Evolutionary conservation across 257 asterid species (phyloP).

Genomic region (Gynochthodes officinalis): DNA sequence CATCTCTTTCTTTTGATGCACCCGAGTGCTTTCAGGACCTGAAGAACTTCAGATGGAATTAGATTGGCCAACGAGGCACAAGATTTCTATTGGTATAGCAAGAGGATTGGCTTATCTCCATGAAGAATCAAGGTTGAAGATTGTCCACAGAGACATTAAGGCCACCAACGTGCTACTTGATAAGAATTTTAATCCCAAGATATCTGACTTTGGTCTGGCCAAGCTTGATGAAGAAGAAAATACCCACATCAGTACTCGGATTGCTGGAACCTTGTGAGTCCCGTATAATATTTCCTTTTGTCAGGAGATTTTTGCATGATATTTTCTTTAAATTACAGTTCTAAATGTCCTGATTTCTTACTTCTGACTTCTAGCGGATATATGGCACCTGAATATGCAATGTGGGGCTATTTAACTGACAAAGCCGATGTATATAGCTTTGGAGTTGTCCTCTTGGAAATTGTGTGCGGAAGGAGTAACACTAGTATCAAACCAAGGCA

Average conservation of each 20-base stretch:
- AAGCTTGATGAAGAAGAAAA: conserved; percentile 81
- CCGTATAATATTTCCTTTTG: background rate
- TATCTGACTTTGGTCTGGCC: conserved; percentile 85
- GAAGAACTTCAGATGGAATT: conserved; percentile 49
- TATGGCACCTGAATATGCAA: conserved; percentile 82
- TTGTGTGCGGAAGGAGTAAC: conserved; percentile 68
- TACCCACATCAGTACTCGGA: conserved; percentile 76
- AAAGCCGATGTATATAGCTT: conserved; percentile 81
- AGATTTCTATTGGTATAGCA: conserved; percentile 62
- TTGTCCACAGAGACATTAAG: conserved; percentile 81
- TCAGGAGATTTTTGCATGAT: background rate
- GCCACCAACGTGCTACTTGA: conserved; percentile 80
- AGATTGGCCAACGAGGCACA: conserved; percentile 61
- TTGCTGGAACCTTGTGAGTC: conserved; percentile 76
- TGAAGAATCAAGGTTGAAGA: conserved; percentile 79
- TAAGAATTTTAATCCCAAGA: conserved; percentile 59
- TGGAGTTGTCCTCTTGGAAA: conserved; percentile 62
- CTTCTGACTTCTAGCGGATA: conserved; percentile 46
- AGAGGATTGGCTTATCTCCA: conserved; percentile 81
- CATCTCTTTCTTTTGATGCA: background rate
- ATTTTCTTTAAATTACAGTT: background rate
- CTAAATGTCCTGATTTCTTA: background rate
- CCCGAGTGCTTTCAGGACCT: conserved; percentile 32
- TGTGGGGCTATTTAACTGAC: conserved; percentile 71
- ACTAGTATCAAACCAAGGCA: conserved; percentile 54